Evolutionary conservation across 2,329 filamentous ascomycete genomes (phyloP).

Genomic region (Cercospora zeina): DNA sequence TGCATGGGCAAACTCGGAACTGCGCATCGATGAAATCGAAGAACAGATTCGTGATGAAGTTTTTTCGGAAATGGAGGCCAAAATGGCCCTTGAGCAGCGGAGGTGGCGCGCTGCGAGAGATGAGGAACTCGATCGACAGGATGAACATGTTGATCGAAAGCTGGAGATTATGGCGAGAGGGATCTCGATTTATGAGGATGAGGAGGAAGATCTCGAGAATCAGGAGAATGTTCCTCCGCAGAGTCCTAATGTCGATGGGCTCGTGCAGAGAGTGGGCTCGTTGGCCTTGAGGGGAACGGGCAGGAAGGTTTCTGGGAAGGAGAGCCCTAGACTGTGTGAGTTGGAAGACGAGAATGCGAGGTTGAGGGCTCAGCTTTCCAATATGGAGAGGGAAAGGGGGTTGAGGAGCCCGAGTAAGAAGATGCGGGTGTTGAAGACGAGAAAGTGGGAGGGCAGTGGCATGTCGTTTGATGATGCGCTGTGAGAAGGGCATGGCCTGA

Average conservation of each 20-base stretch:
- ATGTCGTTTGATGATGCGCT: conserved; percentile 36
- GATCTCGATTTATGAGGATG: conserved; percentile 50
- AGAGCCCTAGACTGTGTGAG: conserved; percentile 35
- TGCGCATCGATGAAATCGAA: conserved; percentile 72
- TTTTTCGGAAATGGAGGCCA: conserved; percentile 78
- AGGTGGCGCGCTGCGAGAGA: conserved; percentile 80
- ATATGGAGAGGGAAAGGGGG: conserved; percentile 44
- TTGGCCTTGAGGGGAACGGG: conserved; percentile 22
- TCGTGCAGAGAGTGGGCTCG: conserved; percentile 16
- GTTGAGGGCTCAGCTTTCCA: conserved; percentile 44
- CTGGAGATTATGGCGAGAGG: conserved; percentile 69
- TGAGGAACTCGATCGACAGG: conserved; percentile 72
- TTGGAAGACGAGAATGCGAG: conserved; percentile 51
- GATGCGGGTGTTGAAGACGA: conserved; percentile 52
- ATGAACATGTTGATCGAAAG: conserved; percentile 86
- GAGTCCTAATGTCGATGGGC: conserved; percentile 5
- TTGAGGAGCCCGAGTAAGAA: conserved; percentile 51
- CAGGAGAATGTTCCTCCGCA: conserved; percentile 14
- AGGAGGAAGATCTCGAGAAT: conserved; percentile 21
- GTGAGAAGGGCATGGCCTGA: neutral
- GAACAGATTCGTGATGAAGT: conserved; percentile 86
- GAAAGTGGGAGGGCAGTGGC: conserved; percentile 48
- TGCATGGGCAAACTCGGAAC: conserved; percentile 65
- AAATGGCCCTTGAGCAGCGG: conserved; percentile 70
- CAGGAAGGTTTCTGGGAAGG: conserved; percentile 25